These are phyloP conservation scores for Leishmania tropica DNA, from an alignment of 208 protist species.

Conservation along the genomic window DNA sequence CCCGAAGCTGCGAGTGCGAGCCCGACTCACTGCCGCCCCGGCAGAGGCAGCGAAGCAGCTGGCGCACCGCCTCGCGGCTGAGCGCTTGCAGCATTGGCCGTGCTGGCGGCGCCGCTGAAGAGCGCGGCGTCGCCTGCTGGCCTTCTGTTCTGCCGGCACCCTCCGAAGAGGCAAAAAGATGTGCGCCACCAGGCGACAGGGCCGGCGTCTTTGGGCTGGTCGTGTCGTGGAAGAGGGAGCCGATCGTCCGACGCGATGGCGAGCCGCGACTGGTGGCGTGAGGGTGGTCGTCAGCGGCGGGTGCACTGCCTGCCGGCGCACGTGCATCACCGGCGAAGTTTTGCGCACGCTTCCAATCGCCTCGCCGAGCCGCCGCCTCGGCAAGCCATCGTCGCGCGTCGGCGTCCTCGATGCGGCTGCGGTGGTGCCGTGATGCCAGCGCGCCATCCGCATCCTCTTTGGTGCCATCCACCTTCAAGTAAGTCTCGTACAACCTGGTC, in stretches of 20 bases:
- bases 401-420: slow-evolving; percentile 21
- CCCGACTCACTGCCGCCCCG: background rate
- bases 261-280: background rate
- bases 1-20: background rate
- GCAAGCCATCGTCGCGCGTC: slow-evolving; percentile 53
- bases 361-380: slow-evolving; percentile 74
- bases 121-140: background rate
- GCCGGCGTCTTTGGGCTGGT: background rate
- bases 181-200: background rate
- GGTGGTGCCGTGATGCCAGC: background rate
- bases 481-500: slow-evolving; percentile 38
- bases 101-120: background rate
- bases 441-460: background rate
- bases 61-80: slow-evolving; percentile 25
- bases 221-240: slow-evolving; percentile 26
- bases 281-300: background rate
- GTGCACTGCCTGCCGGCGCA: background rate
- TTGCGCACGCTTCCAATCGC: slow-evolving; percentile 47
- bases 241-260: slow-evolving; percentile 2
- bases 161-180: background rate
- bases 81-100: slow-evolving; percentile 17
- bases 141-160: background rate
- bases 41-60: slow-evolving; percentile 28
- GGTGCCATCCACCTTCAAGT: slow-evolving; percentile 24
- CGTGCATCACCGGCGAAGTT: background rate